Evolutionary conservation across 805 yeast genomes (phyloP).

Genomic region (Metschnikowia reukaufii): DNA sequence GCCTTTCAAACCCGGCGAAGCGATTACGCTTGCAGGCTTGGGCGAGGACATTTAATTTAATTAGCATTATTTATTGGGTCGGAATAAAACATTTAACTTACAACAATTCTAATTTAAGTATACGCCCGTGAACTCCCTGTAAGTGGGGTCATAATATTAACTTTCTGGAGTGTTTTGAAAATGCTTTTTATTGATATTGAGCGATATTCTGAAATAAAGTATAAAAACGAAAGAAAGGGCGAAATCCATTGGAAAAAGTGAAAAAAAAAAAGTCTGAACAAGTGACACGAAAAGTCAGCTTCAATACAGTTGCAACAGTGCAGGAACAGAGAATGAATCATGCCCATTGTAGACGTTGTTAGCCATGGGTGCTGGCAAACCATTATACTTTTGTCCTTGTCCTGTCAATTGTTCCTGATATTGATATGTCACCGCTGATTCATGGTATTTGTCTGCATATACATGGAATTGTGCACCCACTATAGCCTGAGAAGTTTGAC

Average conservation of each 20-base stretch:
- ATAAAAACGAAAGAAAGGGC: not conserved
- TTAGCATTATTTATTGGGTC: constrained; percentile 9
- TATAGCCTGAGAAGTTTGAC: not conserved
- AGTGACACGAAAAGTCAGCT: not conserved
- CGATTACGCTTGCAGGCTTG: constrained; percentile 69
- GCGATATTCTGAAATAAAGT: not conserved
- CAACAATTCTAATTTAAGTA: not conserved
- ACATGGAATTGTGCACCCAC: constrained; percentile 5
- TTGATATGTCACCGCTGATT: constrained; percentile 2
- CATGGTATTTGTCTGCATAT: constrained; percentile 11
- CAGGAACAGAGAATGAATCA: constrained; percentile 9
- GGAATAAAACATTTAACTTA: constrained; percentile 2
- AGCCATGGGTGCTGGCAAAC: constrained; percentile 8
- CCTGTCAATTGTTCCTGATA: constrained; percentile 5
- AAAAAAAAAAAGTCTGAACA: not conserved
- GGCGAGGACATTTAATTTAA: constrained; percentile 67
- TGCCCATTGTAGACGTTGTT: constrained; percentile 5
- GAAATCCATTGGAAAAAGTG: not conserved
- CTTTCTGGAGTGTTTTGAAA: too few species aligned
- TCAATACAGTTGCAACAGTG: constrained; percentile 17
- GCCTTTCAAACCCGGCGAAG: constrained; percentile 97
- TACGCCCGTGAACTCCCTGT: too few species aligned
- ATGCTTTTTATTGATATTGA: too few species aligned
- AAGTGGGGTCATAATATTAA: too few species aligned
- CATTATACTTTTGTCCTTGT: constrained; percentile 6